These are phyloP conservation scores for Silene uniflora DNA, from an alignment of 148 eudicot genomes.

Conservation along the genomic window DNA sequence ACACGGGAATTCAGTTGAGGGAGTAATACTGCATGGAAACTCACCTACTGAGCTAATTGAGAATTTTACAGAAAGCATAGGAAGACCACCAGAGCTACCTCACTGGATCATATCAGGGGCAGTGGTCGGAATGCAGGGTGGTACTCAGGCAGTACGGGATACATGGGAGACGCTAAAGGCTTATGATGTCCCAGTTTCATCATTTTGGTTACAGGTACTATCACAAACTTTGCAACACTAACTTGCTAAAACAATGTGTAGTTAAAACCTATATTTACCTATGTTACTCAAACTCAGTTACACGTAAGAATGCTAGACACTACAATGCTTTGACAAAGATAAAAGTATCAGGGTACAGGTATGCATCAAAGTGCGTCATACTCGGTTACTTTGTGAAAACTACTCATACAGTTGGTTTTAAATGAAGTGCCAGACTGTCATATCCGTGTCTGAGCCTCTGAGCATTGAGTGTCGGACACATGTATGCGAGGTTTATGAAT, in stretches of 20 bases:
- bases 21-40: conserved; percentile 72
- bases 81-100: conserved; percentile 95
- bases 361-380: no score
- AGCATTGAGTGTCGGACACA: no score
- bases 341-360: no score
- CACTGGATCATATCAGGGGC: conserved; percentile 94
- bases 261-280: neutral
- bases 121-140: conserved; percentile 97
- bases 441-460: no score
- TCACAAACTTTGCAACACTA: neutral
- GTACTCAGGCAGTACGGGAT: conserved; percentile 65
- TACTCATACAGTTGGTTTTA: no score
- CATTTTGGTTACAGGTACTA: conserved; percentile 96
- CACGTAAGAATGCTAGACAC: no score
- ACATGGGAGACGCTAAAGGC: conserved; percentile 51
- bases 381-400: no score
- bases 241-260: neutral
- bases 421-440: no score
- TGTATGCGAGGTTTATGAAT: no score
- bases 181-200: conserved; percentile 78
- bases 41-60: conserved; percentile 86
- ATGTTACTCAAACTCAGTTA: no score
- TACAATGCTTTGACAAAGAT: no score
- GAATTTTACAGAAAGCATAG: conserved; percentile 72
- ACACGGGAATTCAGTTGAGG: conserved; percentile 63